A percentile compares a stretch with the other conserved stretches of the same genome.
These are phyloP conservation scores for Sugiyamaella qingdaonensis DNA, from an alignment of 805 yeast genomes.

Conservation along the genomic window DNA sequence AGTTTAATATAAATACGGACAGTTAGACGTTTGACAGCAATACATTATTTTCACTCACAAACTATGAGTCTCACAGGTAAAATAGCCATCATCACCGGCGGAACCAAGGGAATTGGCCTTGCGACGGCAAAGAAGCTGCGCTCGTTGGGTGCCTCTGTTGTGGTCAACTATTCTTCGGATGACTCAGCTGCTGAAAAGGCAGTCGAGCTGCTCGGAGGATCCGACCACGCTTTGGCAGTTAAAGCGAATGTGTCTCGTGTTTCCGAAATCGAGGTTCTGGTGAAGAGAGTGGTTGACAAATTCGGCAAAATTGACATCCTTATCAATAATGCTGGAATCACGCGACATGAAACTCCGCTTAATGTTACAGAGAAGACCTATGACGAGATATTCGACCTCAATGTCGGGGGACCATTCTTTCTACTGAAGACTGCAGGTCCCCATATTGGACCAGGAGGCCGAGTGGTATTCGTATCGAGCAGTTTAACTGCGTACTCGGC, in stretches of 20 bases:
- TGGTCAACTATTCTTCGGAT: slow-evolving; percentile 22
- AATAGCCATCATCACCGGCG: slow-evolving; percentile 46
- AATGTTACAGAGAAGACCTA: slow-evolving; percentile 15
- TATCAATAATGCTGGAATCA: slow-evolving; percentile 36
- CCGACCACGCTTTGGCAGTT: slow-evolving; percentile 9
- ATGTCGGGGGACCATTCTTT: slow-evolving; percentile 18
- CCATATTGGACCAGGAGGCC: slow-evolving; percentile 15
- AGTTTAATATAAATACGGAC: not conserved
- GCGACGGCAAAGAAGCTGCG: slow-evolving; percentile 46
- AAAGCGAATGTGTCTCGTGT: slow-evolving; percentile 15
- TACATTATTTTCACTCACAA: not conserved
- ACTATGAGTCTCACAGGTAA: slow-evolving; percentile 30
- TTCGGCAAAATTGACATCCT: slow-evolving; percentile 29
- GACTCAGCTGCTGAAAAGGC: slow-evolving; percentile 12
- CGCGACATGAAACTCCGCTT: slow-evolving; percentile 5
- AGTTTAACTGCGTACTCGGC: slow-evolving; percentile 9
- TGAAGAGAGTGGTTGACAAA: slow-evolving; percentile 8
- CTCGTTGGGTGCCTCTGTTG: slow-evolving; percentile 41
- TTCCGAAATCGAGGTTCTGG: slow-evolving; percentile 7
- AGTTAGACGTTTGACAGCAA: too few species aligned
- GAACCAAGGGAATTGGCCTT: slow-evolving; percentile 50
- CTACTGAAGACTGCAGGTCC: slow-evolving; percentile 17
- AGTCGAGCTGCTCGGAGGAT: slow-evolving; percentile 8
- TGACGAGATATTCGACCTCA: slow-evolving; percentile 12
- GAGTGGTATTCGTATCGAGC: slow-evolving; percentile 18